Evolutionary conservation across 371 early-diverging fungal species (phyloP), one percentile per base, ranked within the genome.

Genomic region (Parasitella parasitica): DNA sequence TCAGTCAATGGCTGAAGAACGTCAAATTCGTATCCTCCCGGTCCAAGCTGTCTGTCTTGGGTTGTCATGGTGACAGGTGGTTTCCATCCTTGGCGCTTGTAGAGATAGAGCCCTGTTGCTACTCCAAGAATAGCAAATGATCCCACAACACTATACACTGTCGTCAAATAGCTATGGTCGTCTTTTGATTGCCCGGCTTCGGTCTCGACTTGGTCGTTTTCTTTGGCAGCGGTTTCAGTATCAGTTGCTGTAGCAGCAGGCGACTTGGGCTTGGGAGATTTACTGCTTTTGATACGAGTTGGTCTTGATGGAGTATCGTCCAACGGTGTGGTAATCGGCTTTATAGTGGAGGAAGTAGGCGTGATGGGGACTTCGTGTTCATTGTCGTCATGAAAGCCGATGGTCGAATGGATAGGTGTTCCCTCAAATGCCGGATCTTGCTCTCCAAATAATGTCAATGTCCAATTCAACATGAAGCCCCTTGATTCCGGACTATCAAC

Each of bases 401-500:
- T 39, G 2, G 61, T 34, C 3, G 53, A 36, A 18, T 77, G 69
- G 3, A 69, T 58, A 27, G 74, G 76, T 9, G 67, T 72, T 6
- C 71, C 75, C 26, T 52, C 54, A 22, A 74, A 70, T 6, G 57
- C 61, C 18, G 77, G 70, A 56, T 74, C 71, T 35, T 58, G 50
- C 58, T 89, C 88, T 35, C 93, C 93, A 76, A 72, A 91, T 26
- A 93, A 72, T 12, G 83, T 83, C 55, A 94, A 75, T 13, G 73
- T 82, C 87, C 89, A 91, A 54, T 84, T 77, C n/a, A 85, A 50
- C 46, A 90, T 63, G 16, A 54, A 69, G 2, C 88, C 88, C 0
- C 51, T 73, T 9, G 54, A 46, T 1, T 74, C 59, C 4, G 84
- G 77, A 53, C 80, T 78, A 28, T 50, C 70, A 13, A 71, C 73